Conservation (phyloP, 2,329 filamentous ascomycete species). For the Domatiomyces globalis region DNA sequence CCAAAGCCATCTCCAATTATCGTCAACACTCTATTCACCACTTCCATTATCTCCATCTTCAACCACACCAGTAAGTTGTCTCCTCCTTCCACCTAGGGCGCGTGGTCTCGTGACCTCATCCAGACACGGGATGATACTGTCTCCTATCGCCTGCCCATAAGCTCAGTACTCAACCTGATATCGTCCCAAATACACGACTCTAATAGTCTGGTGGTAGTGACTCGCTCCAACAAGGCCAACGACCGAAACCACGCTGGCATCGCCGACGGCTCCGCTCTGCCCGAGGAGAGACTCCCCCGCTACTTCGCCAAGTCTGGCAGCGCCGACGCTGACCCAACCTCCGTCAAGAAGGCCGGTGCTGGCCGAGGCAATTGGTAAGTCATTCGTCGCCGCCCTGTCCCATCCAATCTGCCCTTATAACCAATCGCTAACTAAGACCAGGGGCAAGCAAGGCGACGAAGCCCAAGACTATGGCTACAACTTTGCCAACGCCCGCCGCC, state of each 20-base stretch:
- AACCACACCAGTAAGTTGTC: not conserved
- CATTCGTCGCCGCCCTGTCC: slow-evolving; percentile 2
- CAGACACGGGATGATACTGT: not conserved
- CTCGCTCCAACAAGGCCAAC: slow-evolving; percentile 90
- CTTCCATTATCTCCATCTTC: not conserved
- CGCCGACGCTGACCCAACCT: slow-evolving; percentile 69
- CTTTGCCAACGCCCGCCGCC: slow-evolving; percentile 72
- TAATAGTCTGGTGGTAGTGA: slow-evolving; percentile 48
- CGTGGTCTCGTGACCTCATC: not conserved
- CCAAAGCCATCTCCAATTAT: not conserved
- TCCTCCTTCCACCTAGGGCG: no score
- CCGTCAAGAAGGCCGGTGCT: slow-evolving; percentile 90
- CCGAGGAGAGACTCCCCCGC: slow-evolving; percentile 65
- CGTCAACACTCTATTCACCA: not conserved
- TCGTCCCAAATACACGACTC: not conserved
- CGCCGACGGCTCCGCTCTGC: slow-evolving; percentile 56
- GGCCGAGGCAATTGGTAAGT: slow-evolving; percentile 89
- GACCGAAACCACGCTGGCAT: slow-evolving; percentile 77
- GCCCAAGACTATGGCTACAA: slow-evolving; percentile 71
- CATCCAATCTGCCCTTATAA: not conserved
- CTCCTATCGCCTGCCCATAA: not conserved
- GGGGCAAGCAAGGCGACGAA: slow-evolving; percentile 75
- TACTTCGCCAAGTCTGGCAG: slow-evolving; percentile 86
- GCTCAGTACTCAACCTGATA: not conserved
- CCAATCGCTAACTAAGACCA: slow-evolving; percentile 25